Evolutionary conservation across 768 basidiomycete species (phyloP).

Genomic region (Calocybe indica): DNA sequence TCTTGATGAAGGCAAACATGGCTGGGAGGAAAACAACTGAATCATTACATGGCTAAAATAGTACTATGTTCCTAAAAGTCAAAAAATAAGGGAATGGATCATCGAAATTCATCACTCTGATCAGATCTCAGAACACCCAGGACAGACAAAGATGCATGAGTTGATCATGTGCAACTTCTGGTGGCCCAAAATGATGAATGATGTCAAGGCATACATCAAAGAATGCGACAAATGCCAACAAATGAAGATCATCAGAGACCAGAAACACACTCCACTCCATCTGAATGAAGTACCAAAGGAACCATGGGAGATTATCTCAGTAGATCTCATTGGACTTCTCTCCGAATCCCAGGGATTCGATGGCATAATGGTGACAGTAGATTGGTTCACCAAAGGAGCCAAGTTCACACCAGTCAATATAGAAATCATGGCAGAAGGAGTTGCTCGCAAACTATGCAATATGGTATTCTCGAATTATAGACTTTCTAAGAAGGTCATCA

Average conservation of each 20-base stretch:
- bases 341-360: slow-evolving; percentile 2
- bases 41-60: background rate
- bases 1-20: background rate
- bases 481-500: slow-evolving; percentile 8
- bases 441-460: background rate
- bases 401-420: slow-evolving; percentile 1
- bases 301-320: slow-evolving; percentile 1
- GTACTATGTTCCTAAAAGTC: too few species aligned
- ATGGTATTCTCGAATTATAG: slow-evolving; percentile 12
- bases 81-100: too few species aligned
- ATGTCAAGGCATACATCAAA: too few species aligned
- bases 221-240: too few species aligned
- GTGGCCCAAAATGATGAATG: too few species aligned
- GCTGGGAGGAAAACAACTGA: background rate
- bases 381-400: background rate
- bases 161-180: too few species aligned
- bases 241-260: too few species aligned
- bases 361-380: slow-evolving; percentile 1
- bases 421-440: background rate
- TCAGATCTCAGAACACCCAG: too few species aligned
- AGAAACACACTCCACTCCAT: too few species aligned
- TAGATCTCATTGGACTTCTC: slow-evolving; percentile 1
- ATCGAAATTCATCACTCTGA: too few species aligned
- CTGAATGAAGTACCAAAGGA: background rate
- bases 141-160: too few species aligned